phyloP scores from a whole-genome alignment of 768 basidiomycete species.

The Leccinum uliginosum region DNA sequence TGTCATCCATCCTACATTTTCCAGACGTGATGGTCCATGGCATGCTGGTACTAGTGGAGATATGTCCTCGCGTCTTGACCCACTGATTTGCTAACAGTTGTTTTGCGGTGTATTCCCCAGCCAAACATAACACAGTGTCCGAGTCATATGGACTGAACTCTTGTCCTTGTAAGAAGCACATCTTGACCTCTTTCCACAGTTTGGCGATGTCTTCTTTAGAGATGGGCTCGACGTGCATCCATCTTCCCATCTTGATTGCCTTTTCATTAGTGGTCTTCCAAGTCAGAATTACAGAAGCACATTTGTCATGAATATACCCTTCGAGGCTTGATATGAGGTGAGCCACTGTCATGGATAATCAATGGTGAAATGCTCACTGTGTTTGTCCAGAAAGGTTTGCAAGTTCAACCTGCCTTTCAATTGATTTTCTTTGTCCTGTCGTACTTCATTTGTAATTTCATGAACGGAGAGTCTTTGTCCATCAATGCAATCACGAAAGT shows the following conservation, averaged over 20 bases:
- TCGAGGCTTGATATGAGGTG: neutral
- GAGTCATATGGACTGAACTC: neutral
- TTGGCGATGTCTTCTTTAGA: neutral
- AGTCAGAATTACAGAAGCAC: neutral
- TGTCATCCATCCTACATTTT: too few relatives aligned
- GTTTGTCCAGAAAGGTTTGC: neutral
- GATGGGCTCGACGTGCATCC: neutral
- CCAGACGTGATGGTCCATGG: too few relatives aligned
- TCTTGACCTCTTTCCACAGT: neutral
- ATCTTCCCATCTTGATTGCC: neutral
- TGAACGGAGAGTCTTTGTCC: neutral
- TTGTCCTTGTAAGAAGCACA: neutral
- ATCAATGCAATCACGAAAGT: neutral
- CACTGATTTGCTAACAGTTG: neutral
- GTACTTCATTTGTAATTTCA: neutral
- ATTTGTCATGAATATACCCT: neutral
- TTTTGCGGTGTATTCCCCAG: neutral
- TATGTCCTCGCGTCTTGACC: too few relatives aligned
- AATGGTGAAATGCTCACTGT: neutral
- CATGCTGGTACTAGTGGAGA: too few relatives aligned
- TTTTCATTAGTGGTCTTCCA: neutral
- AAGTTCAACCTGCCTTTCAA: neutral
- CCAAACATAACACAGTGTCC: neutral
- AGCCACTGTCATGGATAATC: too few relatives aligned
- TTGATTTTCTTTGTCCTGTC: neutral